Base-by-base conservation (phyloP, 805 yeast species). In the Kluyveromyces dobzhanskii region DNA sequence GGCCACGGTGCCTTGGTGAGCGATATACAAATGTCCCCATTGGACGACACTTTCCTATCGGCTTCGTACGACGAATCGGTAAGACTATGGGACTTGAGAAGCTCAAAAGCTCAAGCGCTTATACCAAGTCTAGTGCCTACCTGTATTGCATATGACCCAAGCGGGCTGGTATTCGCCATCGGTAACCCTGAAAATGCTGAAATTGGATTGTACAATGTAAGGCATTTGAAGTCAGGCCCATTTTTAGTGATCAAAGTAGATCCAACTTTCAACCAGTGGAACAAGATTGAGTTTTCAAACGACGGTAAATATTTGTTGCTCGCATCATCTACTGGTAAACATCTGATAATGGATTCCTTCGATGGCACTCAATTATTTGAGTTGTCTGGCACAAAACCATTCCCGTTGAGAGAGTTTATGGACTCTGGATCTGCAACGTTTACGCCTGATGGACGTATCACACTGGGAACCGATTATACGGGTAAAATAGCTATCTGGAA, bases 1-100 rank as follows among this genome's bases (percentile, higher is more conserved):
- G 97, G 97, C 1, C 98, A 92, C 58, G 77, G 78, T 37, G 84
- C 75, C 11, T 72, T 77, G 44, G 96, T 92, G 3, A 73, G 75
- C 4, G 71, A 76, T 7, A 59, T 92, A 4, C 86, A 82, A 57
- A 74, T 86, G 50, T 75, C 78, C 34, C 95, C 94, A 0, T 65
- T 74, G 4, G 70, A 71, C 40, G 87, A 80, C 51, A 61, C 71
- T 10, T 73, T 84, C 53, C 50, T 84, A 8, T 76, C 84, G 31
- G 70, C 88, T 0, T 73, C 94, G 0, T 57, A 73, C 41, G 98
- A 92, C 57, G 73, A 80, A 39, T 77, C 95, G 0, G 83, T 87
- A 1, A 75, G 92, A 46, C 48, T 84, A 5, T 92, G 98, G 98
- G 97, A 92, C 61, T 57, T 83, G 18, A 66, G 90, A 47, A 67